Evolutionary conservation across 179 eudicot genomes (phyloP), one percentile per base, ranked within the genome.

Genomic region (Nepenthes alata): DNA sequence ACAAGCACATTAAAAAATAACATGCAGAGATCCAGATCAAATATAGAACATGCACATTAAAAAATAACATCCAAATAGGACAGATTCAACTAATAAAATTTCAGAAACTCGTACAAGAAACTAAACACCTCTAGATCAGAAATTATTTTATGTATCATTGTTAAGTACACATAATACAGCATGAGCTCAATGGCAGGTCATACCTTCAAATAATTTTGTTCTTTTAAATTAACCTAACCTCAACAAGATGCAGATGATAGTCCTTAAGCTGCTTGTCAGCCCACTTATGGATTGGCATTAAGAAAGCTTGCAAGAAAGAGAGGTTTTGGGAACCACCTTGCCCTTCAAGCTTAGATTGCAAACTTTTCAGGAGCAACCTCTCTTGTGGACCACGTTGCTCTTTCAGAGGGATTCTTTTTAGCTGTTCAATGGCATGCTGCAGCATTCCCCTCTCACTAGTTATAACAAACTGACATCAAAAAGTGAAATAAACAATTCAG

Each of bases 361-460:
- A 81, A 70, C 88, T 84, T 74, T 86, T 84, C 64, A 95, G 74
- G 74, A 91, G 99, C 69, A 81, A 59, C 72, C 93, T 88, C 74
- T 95, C 99, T 71, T 95, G 97, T 62, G 87, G 91, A 58, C 99
- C 97, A 67, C 96, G 85, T 70, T 91, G 93, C 72, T 95, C 99
- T 81, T 95, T 91, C 58, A 91, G 52, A 37, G 97, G 93, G 66
- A 95, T 86, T 78, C 65, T 95, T 67, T 80, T 91, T 59, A 95
- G 67, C 72, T 88, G 96, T 56, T 85, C 90, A 52, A 95, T 91
- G 63, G 94, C 91, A 73, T 75, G 85, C 63, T 74, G 84, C 82
- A 95, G 76, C 68, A 95, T 78, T 62, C 79, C 88, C 83, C 80
- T 83, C 67, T 91, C 97, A 56, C 89, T 77, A 53, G 96, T 91